Evolutionary conservation across 768 basidiomycete genomes (phyloP).

Genomic region (Serendipita indica): DNA sequence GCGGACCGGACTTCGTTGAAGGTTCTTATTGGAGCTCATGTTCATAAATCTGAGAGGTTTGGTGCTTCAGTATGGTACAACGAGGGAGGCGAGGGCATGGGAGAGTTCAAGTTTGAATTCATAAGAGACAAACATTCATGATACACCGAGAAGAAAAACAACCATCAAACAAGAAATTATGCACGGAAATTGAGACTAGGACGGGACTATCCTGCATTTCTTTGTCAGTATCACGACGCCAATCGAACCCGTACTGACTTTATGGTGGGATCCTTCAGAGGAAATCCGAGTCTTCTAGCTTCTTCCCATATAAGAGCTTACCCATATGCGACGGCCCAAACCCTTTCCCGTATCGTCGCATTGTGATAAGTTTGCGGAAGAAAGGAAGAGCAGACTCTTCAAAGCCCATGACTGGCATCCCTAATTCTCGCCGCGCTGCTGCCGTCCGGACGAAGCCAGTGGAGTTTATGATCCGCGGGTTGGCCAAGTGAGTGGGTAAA

Average conservation of each 20-base stretch:
- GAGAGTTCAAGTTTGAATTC: too few relatives aligned
- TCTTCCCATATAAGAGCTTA: neutral
- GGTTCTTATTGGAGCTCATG: neutral
- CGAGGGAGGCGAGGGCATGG: too few relatives aligned
- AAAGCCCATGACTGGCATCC: neutral
- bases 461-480: neutral
- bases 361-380: neutral
- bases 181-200: too few relatives aligned
- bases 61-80: too few relatives aligned
- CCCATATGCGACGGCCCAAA: conserved; percentile 8
- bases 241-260: too few relatives aligned
- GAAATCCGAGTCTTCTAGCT: neutral
- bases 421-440: neutral
- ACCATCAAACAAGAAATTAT: too few relatives aligned
- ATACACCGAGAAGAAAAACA: too few relatives aligned
- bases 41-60: too few relatives aligned
- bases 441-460: neutral
- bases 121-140: too few relatives aligned
- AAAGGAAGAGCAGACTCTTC: neutral
- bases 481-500: neutral
- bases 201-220: too few relatives aligned
- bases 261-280: neutral
- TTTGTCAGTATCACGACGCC: too few relatives aligned
- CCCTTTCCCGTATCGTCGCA: neutral
- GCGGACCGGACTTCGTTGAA: neutral